Conservation (phyloP, 208 protist species). For the Crithidia bombi region DNA sequence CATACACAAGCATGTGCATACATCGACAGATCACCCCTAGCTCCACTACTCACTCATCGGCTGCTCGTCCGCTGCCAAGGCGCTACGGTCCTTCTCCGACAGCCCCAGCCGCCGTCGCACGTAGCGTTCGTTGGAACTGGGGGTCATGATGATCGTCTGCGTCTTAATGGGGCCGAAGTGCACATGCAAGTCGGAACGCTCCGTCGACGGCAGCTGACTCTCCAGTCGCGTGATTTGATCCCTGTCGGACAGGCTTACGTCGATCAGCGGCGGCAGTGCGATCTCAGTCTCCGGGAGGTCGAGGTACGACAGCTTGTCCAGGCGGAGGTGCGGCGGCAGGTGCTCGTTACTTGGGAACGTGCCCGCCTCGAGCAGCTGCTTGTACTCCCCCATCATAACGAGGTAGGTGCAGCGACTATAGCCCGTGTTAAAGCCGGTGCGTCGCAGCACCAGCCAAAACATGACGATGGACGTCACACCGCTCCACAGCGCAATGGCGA, state of each 20-base stretch:
- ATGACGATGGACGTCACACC: conserved; percentile 66
- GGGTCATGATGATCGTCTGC: conserved; percentile 83
- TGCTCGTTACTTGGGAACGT: conserved; percentile 72
- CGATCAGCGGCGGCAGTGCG: conserved; percentile 79
- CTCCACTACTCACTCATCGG: neutral
- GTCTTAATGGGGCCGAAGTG: conserved; percentile 76
- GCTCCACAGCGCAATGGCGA: conserved; percentile 67
- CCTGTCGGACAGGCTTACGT: conserved; percentile 60
- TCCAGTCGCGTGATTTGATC: conserved; percentile 67
- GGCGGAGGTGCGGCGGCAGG: conserved; percentile 81
- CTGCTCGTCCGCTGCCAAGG: conserved; percentile 8
- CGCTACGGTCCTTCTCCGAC: conserved; percentile 44
- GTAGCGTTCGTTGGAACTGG: conserved; percentile 72
- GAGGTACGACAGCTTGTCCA: conserved; percentile 78
- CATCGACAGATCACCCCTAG: too few relatives aligned
- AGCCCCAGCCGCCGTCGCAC: conserved; percentile 73
- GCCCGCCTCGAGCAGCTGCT: conserved; percentile 75
- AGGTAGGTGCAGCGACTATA: conserved; percentile 82
- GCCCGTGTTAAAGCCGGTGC: conserved; percentile 81
- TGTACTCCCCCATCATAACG: conserved; percentile 87
- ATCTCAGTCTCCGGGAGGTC: conserved; percentile 79
- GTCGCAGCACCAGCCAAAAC: conserved; percentile 81
- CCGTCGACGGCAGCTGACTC: conserved; percentile 53
- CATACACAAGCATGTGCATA: too few relatives aligned
- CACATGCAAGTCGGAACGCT: conserved; percentile 72